Percentiles rank a stretch among this genome's conserved stretches.
phyloP scores from a whole-genome alignment of 306 rosid genomes.

The Quercus alba region DNA sequence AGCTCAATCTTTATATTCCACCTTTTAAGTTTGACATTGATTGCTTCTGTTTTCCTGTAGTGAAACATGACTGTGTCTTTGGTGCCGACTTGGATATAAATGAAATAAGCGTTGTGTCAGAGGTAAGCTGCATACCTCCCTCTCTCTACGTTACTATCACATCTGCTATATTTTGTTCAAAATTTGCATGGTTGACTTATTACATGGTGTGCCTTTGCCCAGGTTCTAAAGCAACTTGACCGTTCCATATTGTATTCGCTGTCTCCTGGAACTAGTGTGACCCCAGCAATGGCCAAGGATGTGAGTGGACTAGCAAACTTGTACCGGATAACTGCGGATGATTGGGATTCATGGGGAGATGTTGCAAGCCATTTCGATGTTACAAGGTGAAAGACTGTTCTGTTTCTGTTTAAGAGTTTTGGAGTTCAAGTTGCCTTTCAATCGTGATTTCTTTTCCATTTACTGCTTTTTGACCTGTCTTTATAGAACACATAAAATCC shows the following conservation, averaged over 20 bases:
- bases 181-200: conserved; percentile 4
- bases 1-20: not conserved
- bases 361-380: conserved; percentile 69
- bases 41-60: conserved; percentile 44
- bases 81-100: conserved; percentile 82
- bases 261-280: conserved; percentile 84
- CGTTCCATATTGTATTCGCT: conserved; percentile 71
- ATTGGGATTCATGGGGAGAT: conserved; percentile 85
- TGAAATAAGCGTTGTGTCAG: conserved; percentile 74
- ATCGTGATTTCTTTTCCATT: conserved; percentile 3
- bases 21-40: conserved; percentile 13
- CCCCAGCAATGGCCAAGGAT: conserved; percentile 75
- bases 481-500: not conserved
- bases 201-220: conserved; percentile 14
- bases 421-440: not conserved
- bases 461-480: conserved; percentile 11
- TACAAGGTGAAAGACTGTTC: conserved; percentile 49
- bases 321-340: conserved; percentile 95
- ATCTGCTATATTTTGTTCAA: conserved; percentile 5
- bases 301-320: conserved; percentile 73
- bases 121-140: conserved; percentile 40
- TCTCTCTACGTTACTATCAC: not conserved
- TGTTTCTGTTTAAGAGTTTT: conserved; percentile 12
- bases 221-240: conserved; percentile 67
- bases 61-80: conserved; percentile 94